Evolutionary conservation across 371 early-diverging fungal genomes (phyloP).

Genomic region (Rhizomucor miehei): DNA sequence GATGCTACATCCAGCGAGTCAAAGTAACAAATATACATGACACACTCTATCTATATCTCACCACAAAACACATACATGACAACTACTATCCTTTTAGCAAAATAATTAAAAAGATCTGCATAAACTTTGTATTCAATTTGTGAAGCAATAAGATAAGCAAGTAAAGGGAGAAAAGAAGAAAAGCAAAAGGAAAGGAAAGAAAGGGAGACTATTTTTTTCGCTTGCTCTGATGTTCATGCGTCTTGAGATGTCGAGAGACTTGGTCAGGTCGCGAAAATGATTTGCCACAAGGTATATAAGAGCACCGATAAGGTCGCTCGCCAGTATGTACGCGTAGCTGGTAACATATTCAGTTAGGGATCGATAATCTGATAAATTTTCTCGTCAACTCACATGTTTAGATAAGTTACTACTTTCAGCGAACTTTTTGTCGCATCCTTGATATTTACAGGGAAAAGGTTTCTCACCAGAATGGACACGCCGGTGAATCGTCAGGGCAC

Average conservation of each 20-base stretch:
- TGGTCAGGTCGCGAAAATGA: slow-evolving; percentile 72
- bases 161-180: slow-evolving; percentile 3
- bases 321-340: slow-evolving; percentile 68
- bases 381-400: slow-evolving; percentile 59
- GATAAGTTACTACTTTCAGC: slow-evolving; percentile 77
- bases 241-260: slow-evolving; percentile 54
- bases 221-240: slow-evolving; percentile 20
- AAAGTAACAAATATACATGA: too few species aligned
- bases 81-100: too few species aligned
- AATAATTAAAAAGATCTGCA: too few species aligned
- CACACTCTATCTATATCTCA: too few species aligned
- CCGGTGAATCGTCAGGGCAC: slow-evolving; percentile 68
- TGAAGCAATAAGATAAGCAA: not conserved
- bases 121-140: too few species aligned
- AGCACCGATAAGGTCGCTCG: slow-evolving; percentile 64
- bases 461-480: slow-evolving; percentile 71
- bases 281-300: slow-evolving; percentile 61
- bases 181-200: not conserved
- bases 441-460: slow-evolving; percentile 73
- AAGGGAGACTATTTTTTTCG: not conserved
- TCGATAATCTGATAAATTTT: not conserved
- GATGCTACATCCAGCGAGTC: too few species aligned
- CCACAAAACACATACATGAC: too few species aligned
- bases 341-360: slow-evolving; percentile 1
- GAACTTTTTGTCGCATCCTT: slow-evolving; percentile 72